Conservation (phyloP, 129 eudicot genomes). For the Flaveria ramosissima region DNA sequence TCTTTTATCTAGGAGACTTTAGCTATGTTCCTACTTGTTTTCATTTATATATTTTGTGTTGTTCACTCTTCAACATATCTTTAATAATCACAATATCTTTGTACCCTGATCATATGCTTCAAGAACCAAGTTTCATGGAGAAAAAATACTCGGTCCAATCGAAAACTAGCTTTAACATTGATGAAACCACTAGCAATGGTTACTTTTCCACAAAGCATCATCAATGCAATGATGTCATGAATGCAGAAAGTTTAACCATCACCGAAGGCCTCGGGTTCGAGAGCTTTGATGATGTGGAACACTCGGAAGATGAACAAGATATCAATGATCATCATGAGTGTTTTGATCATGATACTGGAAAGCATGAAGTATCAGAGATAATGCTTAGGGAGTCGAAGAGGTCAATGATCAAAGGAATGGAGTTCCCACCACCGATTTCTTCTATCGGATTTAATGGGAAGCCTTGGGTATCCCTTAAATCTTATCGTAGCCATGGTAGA, state of each 20-base stretch:
- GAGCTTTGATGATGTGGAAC: conserved; percentile 59
- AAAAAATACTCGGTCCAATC: conserved; percentile 14
- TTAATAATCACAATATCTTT: conserved; percentile 32
- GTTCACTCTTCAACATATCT: conserved; percentile 53
- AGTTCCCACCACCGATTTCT: conserved; percentile 39
- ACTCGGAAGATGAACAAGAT: conserved; percentile 1
- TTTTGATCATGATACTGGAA: not conserved
- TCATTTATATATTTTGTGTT: not conserved
- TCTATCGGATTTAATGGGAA: conserved; percentile 49
- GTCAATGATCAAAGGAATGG: conserved; percentile 20
- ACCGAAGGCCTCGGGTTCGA: conserved; percentile 77
- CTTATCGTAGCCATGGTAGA: conserved; percentile 60
- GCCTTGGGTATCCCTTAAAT: conserved; percentile 41
- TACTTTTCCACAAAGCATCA: conserved; percentile 30
- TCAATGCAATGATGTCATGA: conserved; percentile 44
- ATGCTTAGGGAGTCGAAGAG: not conserved
- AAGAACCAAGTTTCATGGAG: conserved; percentile 49
- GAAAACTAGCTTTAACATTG: not conserved
- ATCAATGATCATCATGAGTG: not conserved
- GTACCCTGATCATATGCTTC: not conserved
- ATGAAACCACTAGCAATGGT: not conserved
- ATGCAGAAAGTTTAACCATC: conserved; percentile 56
- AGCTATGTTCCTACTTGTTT: not conserved
- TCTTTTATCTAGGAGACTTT: not conserved
- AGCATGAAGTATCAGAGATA: conserved; percentile 41